Conservation (phyloP, 83 land plant genomes). For the Isoetes engelmannii region DNA sequence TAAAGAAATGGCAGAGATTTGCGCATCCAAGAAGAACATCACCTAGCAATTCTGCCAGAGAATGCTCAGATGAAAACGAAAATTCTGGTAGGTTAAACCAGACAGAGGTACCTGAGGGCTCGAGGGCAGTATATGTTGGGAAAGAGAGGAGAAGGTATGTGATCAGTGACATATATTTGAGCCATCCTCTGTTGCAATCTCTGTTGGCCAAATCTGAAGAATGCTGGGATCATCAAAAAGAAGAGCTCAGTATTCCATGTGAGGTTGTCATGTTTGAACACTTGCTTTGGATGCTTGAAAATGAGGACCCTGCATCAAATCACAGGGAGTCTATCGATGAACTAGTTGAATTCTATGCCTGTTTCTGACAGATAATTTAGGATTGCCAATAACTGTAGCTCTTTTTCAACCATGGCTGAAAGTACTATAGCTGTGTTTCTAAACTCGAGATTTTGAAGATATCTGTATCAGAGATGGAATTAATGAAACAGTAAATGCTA, state of each 20-base stretch:
- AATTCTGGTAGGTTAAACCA: neutral
- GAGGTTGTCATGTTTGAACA: conserved; percentile 87
- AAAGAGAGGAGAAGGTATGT: conserved; percentile 45
- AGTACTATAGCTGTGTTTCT: too few species aligned
- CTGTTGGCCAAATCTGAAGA: conserved; percentile 31
- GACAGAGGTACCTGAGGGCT: conserved; percentile 21
- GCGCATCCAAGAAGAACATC: conserved; percentile 11
- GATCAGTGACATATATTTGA: conserved; percentile 24
- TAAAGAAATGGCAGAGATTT: conserved; percentile 45
- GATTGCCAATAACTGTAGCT: too few species aligned
- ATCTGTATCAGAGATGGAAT: too few species aligned
- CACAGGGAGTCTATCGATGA: conserved; percentile 56
- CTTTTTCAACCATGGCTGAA: too few species aligned
- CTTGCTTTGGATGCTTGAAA: conserved; percentile 74
- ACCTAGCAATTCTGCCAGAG: neutral
- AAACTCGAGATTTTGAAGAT: too few species aligned
- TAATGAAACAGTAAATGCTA: too few species aligned
- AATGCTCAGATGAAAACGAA: conserved; percentile 3
- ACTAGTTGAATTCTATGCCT: conserved; percentile 57
- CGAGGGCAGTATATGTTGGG: conserved; percentile 44
- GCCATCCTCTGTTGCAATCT: conserved; percentile 48
- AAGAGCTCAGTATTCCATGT: conserved; percentile 33
- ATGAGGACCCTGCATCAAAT: conserved; percentile 35
- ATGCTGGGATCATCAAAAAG: conserved; percentile 2
- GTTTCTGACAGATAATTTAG: neutral